Base-by-base conservation (phyloP, 2,329 filamentous ascomycete species). In the Fusarium goolgardi region DNA sequence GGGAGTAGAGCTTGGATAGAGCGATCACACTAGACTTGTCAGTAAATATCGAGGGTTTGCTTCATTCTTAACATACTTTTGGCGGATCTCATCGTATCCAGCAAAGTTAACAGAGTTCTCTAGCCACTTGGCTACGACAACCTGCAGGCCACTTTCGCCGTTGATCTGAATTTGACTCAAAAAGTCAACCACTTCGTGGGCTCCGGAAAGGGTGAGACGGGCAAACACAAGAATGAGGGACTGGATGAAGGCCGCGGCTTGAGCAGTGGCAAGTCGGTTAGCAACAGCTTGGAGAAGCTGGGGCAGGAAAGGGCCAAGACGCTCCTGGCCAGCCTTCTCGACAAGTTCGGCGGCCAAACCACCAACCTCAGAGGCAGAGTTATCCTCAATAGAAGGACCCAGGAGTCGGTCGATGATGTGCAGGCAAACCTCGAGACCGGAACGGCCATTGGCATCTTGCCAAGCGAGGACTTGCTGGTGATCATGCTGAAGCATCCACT, bases 21-120 rank as follows among this genome's bases (percentile, higher is more conserved):
- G 96, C 96, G 72, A 97, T 95, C 61, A 97, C 93, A 75, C 92
- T 95, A 72, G 9, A 35, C 20, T 18, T 29, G 69, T 83, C 74
- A 82, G 79, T 49, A 63, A 20, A 32, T 11, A 25, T 8, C 39
- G 20, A 29, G 25, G 1, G n/a, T 20, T 3, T 13, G 7, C 20
- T 31, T 20, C 23, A 29, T 3, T 39, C 10, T 23, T 4, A 18
- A 83, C 89, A 79, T 83, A 94, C 92, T 98, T 99, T 79, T 97
- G 93, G 71, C 94, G 88, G 72, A 98, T 98, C 78, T 97, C 95
- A 73, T 98, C 94, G 73, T 97, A 99, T 15, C 96, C 96, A n/a
- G 94, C 94, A 80, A 99, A 99, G 78, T 91, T 97, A 78, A 97
- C 88, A 6, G 94, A 97, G 79, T 98, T 97, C 81, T 98, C 96